Base-by-base conservation (phyloP, 2,329 filamentous ascomycete genomes). In the Chrysosporium queenslandicum region DNA sequence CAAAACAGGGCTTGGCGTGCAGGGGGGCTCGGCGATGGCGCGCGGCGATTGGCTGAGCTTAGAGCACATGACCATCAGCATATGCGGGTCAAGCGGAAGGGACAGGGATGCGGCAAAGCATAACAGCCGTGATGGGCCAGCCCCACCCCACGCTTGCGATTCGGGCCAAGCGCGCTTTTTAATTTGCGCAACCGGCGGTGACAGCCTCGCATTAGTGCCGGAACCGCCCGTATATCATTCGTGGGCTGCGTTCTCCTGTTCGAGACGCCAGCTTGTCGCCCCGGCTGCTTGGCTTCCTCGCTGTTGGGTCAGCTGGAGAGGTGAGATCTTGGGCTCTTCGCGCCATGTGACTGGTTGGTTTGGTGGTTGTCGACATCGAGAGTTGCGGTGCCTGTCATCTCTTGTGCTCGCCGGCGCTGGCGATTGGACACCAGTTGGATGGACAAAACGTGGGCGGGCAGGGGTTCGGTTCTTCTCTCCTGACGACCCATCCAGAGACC, bases 71-170 rank as follows among this genome's bases (percentile, higher is more conserved):
- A 58, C 55, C 55, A 37, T 32, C 47, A 27, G 50, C 50, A 43
- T 56, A 58, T 58, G 57, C 57, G 57, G 57, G 57, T 46, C 55
- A 57, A 58, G 55, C 49, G 39, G 57, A 55, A 53, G 49, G 18
- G 52, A 29, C 57, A 58, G 55, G 57, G 57, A 57, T 56, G 46
- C 16, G 30, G 55, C 27, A 21, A 20, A 43, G 41, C 41, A 16
- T 43, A 7, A 30, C 23, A 43, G 41, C 41, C 41, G 41, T 41
- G 39, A 29, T 29, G 25, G 43, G 30, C 43, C 29, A 14, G 34
- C 46, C 36, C 47, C 47, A 50, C 36, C 47, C 45, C 32, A n/a
- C n/a, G 32, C 32, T 20, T 23, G 25, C 47, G 5, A 41, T 14
- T 41, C 47, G 39, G 47, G 47, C 47, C 37, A 41, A 42, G 47